Conservation (phyloP, 2,329 filamentous ascomycete species). For the Conoideocrella luteorostrata region DNA sequence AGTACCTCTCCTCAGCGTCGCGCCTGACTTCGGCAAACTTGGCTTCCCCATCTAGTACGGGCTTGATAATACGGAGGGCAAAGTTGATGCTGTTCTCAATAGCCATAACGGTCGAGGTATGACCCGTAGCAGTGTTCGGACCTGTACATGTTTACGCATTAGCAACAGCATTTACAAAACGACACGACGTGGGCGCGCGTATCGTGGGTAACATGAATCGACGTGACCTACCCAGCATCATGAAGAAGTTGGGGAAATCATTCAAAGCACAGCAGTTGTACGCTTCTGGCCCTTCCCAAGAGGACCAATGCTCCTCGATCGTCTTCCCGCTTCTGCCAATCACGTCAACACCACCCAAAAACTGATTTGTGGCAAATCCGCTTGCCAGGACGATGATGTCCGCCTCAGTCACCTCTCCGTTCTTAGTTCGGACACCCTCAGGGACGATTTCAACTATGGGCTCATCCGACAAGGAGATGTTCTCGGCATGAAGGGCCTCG, state of each 20-base stretch:
- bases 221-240: slow-evolving; percentile 41
- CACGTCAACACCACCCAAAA: slow-evolving; percentile 47
- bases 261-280: slow-evolving; percentile 54
- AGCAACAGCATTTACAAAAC: no score
- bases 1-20: slow-evolving; percentile 28
- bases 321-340: slow-evolving; percentile 42
- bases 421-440: slow-evolving; percentile 27
- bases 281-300: slow-evolving; percentile 53
- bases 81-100: slow-evolving; percentile 57
- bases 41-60: slow-evolving; percentile 29
- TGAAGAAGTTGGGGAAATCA: slow-evolving; percentile 60
- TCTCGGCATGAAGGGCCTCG: slow-evolving; percentile 41
- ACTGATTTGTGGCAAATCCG: slow-evolving; percentile 51
- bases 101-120: slow-evolving; percentile 53
- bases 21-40: slow-evolving; percentile 25
- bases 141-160: slow-evolving; percentile 27
- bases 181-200: no score
- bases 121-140: slow-evolving; percentile 57
- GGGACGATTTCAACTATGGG: slow-evolving; percentile 41
- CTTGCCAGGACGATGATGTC: slow-evolving; percentile 58
- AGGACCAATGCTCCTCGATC: slow-evolving; percentile 49
- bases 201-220: no score
- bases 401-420: slow-evolving; percentile 38
- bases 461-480: slow-evolving; percentile 40
- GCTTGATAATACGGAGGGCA: slow-evolving; percentile 50